phyloP scores from a whole-genome alignment of 2,329 filamentous ascomycete species.

The Aspergillus neoniger region DNA sequence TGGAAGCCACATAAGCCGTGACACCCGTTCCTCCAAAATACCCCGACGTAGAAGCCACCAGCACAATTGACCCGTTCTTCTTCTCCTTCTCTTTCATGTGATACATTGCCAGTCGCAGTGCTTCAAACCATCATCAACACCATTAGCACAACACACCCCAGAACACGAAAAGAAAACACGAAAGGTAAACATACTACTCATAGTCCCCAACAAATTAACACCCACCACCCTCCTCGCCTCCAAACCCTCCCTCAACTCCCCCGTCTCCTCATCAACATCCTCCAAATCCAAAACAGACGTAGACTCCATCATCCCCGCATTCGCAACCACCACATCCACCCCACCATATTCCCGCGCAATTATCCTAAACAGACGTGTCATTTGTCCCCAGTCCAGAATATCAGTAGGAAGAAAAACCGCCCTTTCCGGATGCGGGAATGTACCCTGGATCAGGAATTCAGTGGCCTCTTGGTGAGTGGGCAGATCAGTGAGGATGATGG shows the following conservation, averaged over 20 bases:
- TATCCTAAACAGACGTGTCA: conserved; percentile 37
- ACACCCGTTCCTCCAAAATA: conserved; percentile 50
- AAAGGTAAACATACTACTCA: conserved; percentile 42
- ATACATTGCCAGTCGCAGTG: conserved; percentile 33
- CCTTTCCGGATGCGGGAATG: conserved; percentile 11
- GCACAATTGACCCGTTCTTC: conserved; percentile 40
- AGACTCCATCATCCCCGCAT: conserved; percentile 45
- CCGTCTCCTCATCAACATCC: conserved; percentile 22
- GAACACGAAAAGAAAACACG: conserved; percentile 4
- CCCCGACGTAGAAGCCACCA: conserved; percentile 46
- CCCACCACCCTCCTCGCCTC: conserved; percentile 39
- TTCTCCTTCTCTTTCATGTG: conserved; percentile 25
- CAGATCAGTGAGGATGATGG: conserved; percentile 43
- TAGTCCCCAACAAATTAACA: conserved; percentile 48
- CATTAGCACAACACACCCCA: not conserved
- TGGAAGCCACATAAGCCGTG: conserved; percentile 47
- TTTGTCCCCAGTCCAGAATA: conserved; percentile 40
- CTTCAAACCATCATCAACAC: conserved; percentile 20
- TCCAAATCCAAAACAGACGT: conserved; percentile 27
- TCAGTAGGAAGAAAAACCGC: conserved; percentile 39
- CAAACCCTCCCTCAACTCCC: conserved; percentile 21
- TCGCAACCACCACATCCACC: conserved; percentile 46
- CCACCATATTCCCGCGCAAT: conserved; percentile 36
- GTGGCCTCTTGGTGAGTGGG: conserved; percentile 1
- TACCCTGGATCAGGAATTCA: conserved; percentile 3